These are phyloP conservation scores for Dioscorea cayenensis DNA, from an alignment of 116 monocot species.

Conservation along the genomic window DNA sequence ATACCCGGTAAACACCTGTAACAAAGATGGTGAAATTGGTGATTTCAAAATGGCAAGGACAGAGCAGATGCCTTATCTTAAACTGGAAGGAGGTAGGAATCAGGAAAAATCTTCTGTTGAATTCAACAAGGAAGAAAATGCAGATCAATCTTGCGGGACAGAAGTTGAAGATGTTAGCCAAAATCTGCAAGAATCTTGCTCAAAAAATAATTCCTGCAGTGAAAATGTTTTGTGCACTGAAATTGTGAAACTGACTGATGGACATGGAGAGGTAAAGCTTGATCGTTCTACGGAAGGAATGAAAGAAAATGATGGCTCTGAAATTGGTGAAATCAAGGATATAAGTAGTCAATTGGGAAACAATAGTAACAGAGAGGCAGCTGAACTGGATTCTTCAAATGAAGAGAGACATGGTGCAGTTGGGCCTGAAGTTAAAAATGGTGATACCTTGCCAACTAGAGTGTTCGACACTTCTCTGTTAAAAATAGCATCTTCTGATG, in stretches of 20 bases:
- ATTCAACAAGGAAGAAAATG: neutral
- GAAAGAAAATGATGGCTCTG: slow-evolving; percentile 3
- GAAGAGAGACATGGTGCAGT: neutral
- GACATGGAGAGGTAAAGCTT: slow-evolving; percentile 1
- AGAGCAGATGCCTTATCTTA: slow-evolving; percentile 12
- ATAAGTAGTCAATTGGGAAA: neutral
- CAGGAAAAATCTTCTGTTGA: neutral
- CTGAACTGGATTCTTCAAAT: neutral
- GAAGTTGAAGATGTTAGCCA: neutral
- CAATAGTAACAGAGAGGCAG: neutral
- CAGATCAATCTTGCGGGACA: neutral
- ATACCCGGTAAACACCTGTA: slow-evolving; percentile 23
- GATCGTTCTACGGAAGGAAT: neutral
- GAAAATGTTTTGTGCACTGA: neutral
- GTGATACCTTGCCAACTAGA: neutral
- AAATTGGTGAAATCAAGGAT: neutral
- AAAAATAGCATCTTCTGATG: neutral
- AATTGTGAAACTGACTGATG: neutral
- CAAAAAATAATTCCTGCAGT: slow-evolving; percentile 1
- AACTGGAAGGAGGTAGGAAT: neutral
- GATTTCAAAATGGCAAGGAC: neutral
- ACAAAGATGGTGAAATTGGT: slow-evolving; percentile 10
- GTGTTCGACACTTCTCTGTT: neutral
- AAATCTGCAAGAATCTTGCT: neutral
- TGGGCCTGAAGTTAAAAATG: neutral